A percentile compares a stretch with the other conserved stretches of the same genome.
These are phyloP conservation scores for Gossypium trilobum DNA, from an alignment of 441 rosid genomes.

Conservation along the genomic window DNA sequence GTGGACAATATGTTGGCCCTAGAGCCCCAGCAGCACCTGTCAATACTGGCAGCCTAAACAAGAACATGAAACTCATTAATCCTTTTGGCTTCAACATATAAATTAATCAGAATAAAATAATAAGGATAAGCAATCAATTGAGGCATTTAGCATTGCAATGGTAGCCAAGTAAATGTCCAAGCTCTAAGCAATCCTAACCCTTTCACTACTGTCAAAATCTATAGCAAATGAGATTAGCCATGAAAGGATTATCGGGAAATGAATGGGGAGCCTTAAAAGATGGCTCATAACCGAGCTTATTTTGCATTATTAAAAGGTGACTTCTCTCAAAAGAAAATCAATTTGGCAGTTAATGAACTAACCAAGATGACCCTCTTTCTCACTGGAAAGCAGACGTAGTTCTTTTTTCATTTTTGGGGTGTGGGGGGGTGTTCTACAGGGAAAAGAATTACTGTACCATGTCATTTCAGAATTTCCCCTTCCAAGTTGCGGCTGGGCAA, in stretches of 20 bases:
- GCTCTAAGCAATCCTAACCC: background rate
- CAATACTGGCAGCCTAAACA: slow-evolving; percentile 74
- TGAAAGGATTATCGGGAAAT: background rate
- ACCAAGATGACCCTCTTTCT: background rate
- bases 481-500: slow-evolving; percentile 79
- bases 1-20: slow-evolving; percentile 70
- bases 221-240: slow-evolving; percentile 1
- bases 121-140: background rate
- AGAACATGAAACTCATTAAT: background rate
- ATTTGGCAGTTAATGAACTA: background rate
- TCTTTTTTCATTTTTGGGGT: too few relatives aligned
- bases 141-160: background rate
- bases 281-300: background rate
- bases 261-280: background rate
- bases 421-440: background rate
- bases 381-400: background rate
- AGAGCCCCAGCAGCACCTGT: slow-evolving; percentile 79
- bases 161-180: background rate
- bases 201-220: background rate
- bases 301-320: background rate
- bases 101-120: background rate
- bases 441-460: slow-evolving; percentile 40
- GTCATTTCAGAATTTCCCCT: slow-evolving; percentile 89
- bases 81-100: background rate
- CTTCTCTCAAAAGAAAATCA: background rate